These are phyloP conservation scores for Neopestalotiopsis clavispora DNA, from an alignment of 2,329 filamentous ascomycete genomes.

Conservation along the genomic window DNA sequence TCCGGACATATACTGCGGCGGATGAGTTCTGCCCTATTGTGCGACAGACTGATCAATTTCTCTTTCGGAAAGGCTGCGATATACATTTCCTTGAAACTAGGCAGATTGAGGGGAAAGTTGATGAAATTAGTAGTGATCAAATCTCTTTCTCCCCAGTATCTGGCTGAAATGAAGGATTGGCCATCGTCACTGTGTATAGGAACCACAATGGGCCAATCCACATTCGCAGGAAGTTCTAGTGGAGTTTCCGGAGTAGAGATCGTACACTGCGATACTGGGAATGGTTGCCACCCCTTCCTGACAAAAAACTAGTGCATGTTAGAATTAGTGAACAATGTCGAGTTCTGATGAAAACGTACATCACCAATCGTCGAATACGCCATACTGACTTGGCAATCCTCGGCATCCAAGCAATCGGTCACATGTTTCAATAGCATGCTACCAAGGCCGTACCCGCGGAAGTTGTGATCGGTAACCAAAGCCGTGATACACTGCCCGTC, in stretches of 20 bases:
- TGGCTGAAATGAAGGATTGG: too few relatives aligned
- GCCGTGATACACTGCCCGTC: neutral
- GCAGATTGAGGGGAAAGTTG: too few relatives aligned
- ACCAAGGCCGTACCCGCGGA: neutral
- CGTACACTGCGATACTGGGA: neutral
- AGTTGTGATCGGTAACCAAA: neutral
- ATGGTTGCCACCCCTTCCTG: neutral
- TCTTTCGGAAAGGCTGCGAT: neutral
- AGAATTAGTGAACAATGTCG: too few relatives aligned
- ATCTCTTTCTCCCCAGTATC: too few relatives aligned
- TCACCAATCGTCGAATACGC: neutral
- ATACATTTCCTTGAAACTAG: neutral
- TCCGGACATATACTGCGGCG: neutral
- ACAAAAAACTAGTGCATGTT: neutral
- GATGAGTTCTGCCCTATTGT: neutral
- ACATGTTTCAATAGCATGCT: neutral
- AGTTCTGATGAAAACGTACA: neutral
- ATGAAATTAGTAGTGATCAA: too few relatives aligned
- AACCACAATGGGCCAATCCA: neutral
- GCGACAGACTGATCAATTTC: neutral
- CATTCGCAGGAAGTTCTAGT: too few relatives aligned
- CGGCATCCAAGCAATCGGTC: neutral
- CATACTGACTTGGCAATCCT: neutral
- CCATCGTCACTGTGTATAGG: too few relatives aligned
- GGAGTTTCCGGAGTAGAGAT: neutral